Evolutionary conservation across 2,329 filamentous ascomycete genomes (phyloP), one percentile per base, ranked within the genome.

Genomic region (Pseudogymnoascus sp.): DNA sequence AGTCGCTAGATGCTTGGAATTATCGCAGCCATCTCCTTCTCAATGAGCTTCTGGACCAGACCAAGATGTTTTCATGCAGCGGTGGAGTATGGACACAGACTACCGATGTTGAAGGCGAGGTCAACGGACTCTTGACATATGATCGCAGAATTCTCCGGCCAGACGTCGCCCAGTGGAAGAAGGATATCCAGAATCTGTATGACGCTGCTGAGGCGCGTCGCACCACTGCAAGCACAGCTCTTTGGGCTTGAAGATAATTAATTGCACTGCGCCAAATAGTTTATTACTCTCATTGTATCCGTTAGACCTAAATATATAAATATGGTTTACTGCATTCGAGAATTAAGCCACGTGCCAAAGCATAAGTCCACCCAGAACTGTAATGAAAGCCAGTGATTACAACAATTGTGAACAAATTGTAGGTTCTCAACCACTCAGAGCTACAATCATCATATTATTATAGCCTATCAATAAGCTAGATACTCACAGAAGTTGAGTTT

Each of bases 71-170:
- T 56, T 56, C 50, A 19, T 90, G 88, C 74, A 87, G 82, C 35
- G 87, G 83, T 0, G 88, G 82, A 10, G 81, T 90, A 0, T 90
- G 86, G 81, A 90, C 88, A 0, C 87, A 90, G 76, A 90, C 87
- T 0, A 88, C 85, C 0, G 88, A 90, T 68, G 87, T 90, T 0
- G 87, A 90, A 71, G 87, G 87, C 4, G 88, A 90, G 71, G 85
- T 90, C 7, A 91, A 90, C 67, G 88, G 88, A 0, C 75, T 91
- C 63, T 72, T 89, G 67, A 89, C 86, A 0, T 89, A 89, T 68
- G 87, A 90, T 71, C 81, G 87, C 1, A 77, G 86, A 0, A 64
- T 87, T 0, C 71, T 86, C 35, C 77, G 87, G 0, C 80, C 82
- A 4, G 76, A 89, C 64, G 74, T 77, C 40, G 72, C 75, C 6